phyloP scores from a whole-genome alignment of 495 filamentous ascomycete genomes.

The Aspergillus steynii region DNA sequence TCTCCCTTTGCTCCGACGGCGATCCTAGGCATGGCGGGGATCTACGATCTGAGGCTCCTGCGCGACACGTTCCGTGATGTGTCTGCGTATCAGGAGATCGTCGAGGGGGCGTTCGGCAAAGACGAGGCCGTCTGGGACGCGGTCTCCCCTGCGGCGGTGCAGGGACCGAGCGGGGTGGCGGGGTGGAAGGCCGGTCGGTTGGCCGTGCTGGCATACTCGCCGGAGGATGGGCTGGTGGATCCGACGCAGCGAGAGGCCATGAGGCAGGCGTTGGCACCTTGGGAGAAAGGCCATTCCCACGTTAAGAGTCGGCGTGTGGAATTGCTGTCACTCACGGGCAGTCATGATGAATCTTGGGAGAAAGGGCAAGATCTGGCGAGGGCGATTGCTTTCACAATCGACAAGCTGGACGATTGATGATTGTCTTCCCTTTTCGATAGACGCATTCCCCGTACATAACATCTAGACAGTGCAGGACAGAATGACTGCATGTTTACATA shows the following conservation, averaged over 20 bases:
- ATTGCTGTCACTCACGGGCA: slow-evolving; percentile 50
- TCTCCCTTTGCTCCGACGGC: slow-evolving; percentile 32
- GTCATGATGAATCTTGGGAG: slow-evolving; percentile 64
- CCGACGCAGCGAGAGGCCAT: slow-evolving; percentile 52
- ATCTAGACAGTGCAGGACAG: background rate
- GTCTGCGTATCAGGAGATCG: slow-evolving; percentile 57
- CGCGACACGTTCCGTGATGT: slow-evolving; percentile 48
- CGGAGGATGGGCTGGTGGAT: slow-evolving; percentile 62
- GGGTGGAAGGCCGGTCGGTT: slow-evolving; percentile 45
- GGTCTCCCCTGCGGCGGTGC: slow-evolving; percentile 50
- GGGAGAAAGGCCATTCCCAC: slow-evolving; percentile 24
- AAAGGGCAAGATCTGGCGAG: slow-evolving; percentile 52
- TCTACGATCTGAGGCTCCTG: slow-evolving; percentile 64
- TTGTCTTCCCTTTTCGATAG: background rate
- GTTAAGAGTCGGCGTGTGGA: slow-evolving; percentile 32
- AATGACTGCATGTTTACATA: background rate
- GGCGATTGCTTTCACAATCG: slow-evolving; percentile 35
- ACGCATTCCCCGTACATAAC: too few species aligned
- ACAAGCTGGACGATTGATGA: slow-evolving; percentile 20
- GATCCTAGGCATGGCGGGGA: slow-evolving; percentile 62
- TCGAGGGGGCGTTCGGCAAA: slow-evolving; percentile 62
- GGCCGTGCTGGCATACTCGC: slow-evolving; percentile 60
- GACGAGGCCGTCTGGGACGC: slow-evolving; percentile 52
- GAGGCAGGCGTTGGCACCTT: slow-evolving; percentile 36
- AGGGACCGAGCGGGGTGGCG: slow-evolving; percentile 32